Evolutionary conservation across 2,329 filamentous ascomycete genomes (phyloP).

Genomic region (Clonostachys solani): DNA sequence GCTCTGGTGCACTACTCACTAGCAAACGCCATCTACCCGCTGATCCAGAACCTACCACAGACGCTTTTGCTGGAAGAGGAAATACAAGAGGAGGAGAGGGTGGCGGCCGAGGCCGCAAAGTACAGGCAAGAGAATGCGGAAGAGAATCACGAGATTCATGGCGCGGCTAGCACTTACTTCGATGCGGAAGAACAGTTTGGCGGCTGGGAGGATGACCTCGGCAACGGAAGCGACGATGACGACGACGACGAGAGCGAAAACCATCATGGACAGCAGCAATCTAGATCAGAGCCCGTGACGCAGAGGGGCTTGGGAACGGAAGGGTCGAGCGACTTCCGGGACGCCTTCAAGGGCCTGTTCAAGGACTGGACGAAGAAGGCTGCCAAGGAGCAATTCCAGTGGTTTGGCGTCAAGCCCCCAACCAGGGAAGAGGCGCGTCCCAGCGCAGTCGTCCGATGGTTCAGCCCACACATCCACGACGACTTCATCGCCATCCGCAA

Average conservation of each 20-base stretch:
- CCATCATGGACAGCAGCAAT: background rate
- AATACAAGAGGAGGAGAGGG: slow-evolving; percentile 35
- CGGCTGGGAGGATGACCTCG: slow-evolving; percentile 23
- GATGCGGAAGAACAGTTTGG: slow-evolving; percentile 26
- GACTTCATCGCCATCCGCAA: slow-evolving; percentile 74
- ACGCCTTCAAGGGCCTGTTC: slow-evolving; percentile 20
- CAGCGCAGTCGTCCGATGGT: slow-evolving; percentile 61
- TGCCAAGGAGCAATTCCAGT: slow-evolving; percentile 19
- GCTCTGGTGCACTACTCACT: slow-evolving; percentile 72
- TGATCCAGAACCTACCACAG: slow-evolving; percentile 76
- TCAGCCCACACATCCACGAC: slow-evolving; percentile 73
- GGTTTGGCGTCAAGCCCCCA: slow-evolving; percentile 12
- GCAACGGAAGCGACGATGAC: slow-evolving; percentile 14
- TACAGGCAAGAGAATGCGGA: slow-evolving; percentile 12
- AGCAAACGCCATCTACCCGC: slow-evolving; percentile 67
- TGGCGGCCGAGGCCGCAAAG: slow-evolving; percentile 30
- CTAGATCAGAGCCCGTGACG: slow-evolving; percentile 10
- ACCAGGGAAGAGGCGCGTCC: slow-evolving; percentile 15
- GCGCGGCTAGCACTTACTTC: slow-evolving; percentile 27
- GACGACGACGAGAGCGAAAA: slow-evolving; percentile 7
- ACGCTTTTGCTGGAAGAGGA: slow-evolving; percentile 58
- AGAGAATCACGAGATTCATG: slow-evolving; percentile 4
- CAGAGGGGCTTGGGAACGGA: slow-evolving; percentile 23
- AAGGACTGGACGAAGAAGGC: slow-evolving; percentile 24
- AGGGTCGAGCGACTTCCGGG: slow-evolving; percentile 25